Base-by-base conservation (phyloP, 1,284 basidiomycete species). In the Heterobasidion annosum region DNA sequence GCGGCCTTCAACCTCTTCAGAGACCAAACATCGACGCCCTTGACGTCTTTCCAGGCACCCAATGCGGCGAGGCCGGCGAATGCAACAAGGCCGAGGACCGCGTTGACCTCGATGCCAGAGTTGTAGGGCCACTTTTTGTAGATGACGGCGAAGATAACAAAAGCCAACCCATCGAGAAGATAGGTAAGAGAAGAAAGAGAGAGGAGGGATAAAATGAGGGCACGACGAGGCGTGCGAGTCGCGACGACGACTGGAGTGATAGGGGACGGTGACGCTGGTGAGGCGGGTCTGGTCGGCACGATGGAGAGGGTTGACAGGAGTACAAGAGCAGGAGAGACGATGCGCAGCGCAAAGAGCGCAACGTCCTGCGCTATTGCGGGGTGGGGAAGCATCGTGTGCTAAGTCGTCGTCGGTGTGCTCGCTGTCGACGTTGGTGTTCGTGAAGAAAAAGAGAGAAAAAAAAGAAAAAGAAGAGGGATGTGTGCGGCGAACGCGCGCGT, bases 141-240 rank as follows among this genome's bases (percentile, higher is more conserved):
- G 57, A 91, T 62, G 47, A 91, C 75, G 25, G 83, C 79, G 62
- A 77, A 77, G 19, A 80, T 67, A 51, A 84, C 79, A 62, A 88
- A 85, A 8, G 82, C 73, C 51, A 87, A 70, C 54, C 95, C 77
- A 78, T 99, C 79, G 71, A 93, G 72, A 74, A 99, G 81, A 79
- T 91, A 83, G 68, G 93, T 76, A 71, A 95, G 60, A 73, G 93
- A 83, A 68, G 83, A 64, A 51, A 91, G 73, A 54, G 83, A 80
- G 52, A 92, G 74, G 61, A 91, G 72, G 52, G 73, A 68, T 54
- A 91, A 74, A 66, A 93, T 89, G 59, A 83, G 69, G 52, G 78
- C 77, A 56, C 85, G 81, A 67, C 91, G 84, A 48, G 90, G 90
- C 54, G 82, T 72, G 55, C 75, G 73, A 58, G 79, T 77, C 54